A percentile compares a stretch with the other conserved stretches of the same genome.
phyloP scores from a whole-genome alignment of 2,329 filamentous ascomycete species.

The Botrytis sinoallii region DNA sequence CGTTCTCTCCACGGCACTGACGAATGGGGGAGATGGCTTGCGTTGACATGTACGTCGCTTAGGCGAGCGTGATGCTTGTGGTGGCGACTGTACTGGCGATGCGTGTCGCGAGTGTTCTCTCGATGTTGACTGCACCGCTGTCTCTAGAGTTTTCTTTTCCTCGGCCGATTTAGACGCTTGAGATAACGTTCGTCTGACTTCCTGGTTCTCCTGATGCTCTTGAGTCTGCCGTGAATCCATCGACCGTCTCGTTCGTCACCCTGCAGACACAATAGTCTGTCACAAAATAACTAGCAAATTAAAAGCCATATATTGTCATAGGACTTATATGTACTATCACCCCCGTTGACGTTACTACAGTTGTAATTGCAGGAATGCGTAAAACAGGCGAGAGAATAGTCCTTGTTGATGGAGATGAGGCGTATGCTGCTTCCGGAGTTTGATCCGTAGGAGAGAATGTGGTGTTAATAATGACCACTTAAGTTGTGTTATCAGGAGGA shows the following conservation, averaged over 20 bases:
- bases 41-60: neutral
- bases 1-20: neutral
- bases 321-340: neutral
- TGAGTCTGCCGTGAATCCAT: neutral
- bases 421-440: neutral
- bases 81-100: neutral
- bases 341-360: neutral
- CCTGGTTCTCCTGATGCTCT: neutral
- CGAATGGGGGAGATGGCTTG: neutral
- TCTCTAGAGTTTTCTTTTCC: neutral
- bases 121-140: neutral
- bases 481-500: no score
- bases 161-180: neutral
- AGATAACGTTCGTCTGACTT: neutral
- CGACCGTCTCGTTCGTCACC: neutral
- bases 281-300: neutral
- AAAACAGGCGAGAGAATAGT: neutral
- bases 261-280: neutral
- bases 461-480: neutral
- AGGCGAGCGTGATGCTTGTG: neutral
- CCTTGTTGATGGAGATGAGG: neutral
- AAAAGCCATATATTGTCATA: neutral
- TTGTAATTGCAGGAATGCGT: neutral
- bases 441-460: neutral
- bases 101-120: neutral